A percentile compares a stretch with the other conserved stretches of the same genome.
phyloP scores from a whole-genome alignment of 2,329 filamentous ascomycete species.

The Fulvia fulva region DNA sequence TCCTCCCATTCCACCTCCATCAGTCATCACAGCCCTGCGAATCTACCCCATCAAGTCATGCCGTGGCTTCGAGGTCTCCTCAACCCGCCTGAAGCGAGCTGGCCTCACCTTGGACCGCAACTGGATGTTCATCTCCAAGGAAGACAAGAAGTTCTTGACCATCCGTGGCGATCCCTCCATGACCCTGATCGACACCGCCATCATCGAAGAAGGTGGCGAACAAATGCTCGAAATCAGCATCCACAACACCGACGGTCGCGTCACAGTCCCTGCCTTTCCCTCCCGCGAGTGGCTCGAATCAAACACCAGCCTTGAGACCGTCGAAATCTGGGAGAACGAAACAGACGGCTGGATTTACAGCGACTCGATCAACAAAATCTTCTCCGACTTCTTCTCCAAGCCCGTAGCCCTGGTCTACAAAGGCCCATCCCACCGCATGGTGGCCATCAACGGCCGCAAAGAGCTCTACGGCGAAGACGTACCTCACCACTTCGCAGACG shows the following conservation, averaged over 20 bases:
- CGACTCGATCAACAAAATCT: constrained; percentile 48
- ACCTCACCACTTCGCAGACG: constrained; percentile 56
- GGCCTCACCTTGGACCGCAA: constrained; percentile 60
- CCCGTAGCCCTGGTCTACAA: constrained; percentile 59
- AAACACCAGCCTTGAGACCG: constrained; percentile 49
- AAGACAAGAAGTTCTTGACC: constrained; percentile 55
- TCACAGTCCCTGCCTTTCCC: constrained; percentile 56
- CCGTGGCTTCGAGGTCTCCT: constrained; percentile 55
- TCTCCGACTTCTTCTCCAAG: constrained; percentile 54
- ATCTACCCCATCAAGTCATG: constrained; percentile 66
- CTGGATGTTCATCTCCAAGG: constrained; percentile 61
- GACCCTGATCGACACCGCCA: constrained; percentile 58
- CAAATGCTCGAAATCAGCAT: constrained; percentile 49
- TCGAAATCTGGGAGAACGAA: constrained; percentile 56
- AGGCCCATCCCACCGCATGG: constrained; percentile 53
- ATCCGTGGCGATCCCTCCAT: constrained; percentile 59
- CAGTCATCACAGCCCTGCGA: constrained; percentile 47
- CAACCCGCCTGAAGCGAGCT: constrained; percentile 50
- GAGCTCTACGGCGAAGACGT: constrained; percentile 46
- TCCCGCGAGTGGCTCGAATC: constrained; percentile 49
- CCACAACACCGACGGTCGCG: constrained; percentile 37
- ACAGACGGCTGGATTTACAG: constrained; percentile 57
- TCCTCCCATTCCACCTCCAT: constrained; percentile 35
- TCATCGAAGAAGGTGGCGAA: constrained; percentile 38
- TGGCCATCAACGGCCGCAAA: constrained; percentile 54